Percentiles rank a stretch among this genome's conserved stretches.
phyloP scores from a whole-genome alignment of 768 basidiomycete species.

The Lactarius psammicola region DNA sequence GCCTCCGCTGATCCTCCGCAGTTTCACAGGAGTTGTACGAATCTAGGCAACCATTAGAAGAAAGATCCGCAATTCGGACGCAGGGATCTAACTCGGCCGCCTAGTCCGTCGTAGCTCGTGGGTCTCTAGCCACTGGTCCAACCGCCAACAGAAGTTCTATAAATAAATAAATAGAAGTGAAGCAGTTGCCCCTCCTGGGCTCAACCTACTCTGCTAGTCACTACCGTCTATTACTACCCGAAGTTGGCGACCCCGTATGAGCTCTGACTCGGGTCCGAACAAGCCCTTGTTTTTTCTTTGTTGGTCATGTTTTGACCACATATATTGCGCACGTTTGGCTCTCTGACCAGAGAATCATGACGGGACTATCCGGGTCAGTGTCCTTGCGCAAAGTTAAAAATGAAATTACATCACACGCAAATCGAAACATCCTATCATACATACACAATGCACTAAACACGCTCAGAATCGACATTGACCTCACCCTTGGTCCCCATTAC shows the following conservation, averaged over 20 bases:
- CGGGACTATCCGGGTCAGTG: not conserved
- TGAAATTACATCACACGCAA: not conserved
- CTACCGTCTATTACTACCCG: not conserved
- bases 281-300: not conserved
- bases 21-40: not conserved
- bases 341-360: not conserved
- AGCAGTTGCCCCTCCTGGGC: too few species aligned
- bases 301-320: too few species aligned
- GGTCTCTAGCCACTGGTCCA: too few species aligned
- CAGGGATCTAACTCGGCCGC: too few species aligned
- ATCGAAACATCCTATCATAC: not conserved
- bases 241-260: not conserved
- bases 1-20: not conserved
- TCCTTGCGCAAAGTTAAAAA: not conserved
- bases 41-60: not conserved
- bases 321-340: not conserved
- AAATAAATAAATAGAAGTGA: too few species aligned
- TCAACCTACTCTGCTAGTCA: not conserved
- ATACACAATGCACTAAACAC: not conserved
- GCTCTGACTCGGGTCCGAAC: not conserved
- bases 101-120: too few species aligned
- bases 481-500: slow-evolving; percentile 5
- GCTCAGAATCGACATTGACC: not conserved
- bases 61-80: too few species aligned
- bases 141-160: too few species aligned